phyloP scores from a whole-genome alignment of 225 moss, liverwort and hornwort species.

The Neckera pumila region DNA sequence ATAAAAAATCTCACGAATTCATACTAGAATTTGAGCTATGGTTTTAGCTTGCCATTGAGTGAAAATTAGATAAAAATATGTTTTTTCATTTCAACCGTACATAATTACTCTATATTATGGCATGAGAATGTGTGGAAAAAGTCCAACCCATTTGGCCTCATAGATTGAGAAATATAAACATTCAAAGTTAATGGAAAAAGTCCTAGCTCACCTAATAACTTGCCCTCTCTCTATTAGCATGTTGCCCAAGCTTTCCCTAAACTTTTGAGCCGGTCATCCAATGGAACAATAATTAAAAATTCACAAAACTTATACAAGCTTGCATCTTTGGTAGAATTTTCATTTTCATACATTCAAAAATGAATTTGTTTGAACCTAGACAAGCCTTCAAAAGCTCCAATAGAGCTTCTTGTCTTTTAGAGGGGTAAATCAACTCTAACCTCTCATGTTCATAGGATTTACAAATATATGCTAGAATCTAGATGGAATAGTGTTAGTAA shows the following conservation, averaged over 20 bases:
- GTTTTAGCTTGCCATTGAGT: background rate
- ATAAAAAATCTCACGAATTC: background rate
- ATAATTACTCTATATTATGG: background rate
- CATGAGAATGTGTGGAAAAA: background rate
- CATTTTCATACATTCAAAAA: background rate
- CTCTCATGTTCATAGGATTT: background rate
- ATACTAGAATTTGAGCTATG: background rate
- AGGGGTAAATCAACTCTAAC: rapidly evolving
- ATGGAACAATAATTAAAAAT: background rate
- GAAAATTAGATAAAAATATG: background rate
- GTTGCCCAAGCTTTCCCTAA: rapidly evolving
- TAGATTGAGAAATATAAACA: background rate
- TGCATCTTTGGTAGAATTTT: background rate
- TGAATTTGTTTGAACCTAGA: background rate
- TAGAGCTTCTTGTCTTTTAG: rapidly evolving
- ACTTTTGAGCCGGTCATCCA: background rate
- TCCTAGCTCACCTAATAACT: rapidly evolving
- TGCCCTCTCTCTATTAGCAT: background rate
- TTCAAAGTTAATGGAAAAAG: background rate
- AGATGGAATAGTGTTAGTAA: too few relatives aligned
- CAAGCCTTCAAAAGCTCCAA: background rate
- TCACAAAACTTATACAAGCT: background rate
- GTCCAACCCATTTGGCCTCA: background rate
- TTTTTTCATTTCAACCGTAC: background rate
- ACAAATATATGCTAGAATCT: background rate